phyloP scores from a whole-genome alignment of 2,329 filamentous ascomycete genomes.

The Colletotrichum liriopes region DNA sequence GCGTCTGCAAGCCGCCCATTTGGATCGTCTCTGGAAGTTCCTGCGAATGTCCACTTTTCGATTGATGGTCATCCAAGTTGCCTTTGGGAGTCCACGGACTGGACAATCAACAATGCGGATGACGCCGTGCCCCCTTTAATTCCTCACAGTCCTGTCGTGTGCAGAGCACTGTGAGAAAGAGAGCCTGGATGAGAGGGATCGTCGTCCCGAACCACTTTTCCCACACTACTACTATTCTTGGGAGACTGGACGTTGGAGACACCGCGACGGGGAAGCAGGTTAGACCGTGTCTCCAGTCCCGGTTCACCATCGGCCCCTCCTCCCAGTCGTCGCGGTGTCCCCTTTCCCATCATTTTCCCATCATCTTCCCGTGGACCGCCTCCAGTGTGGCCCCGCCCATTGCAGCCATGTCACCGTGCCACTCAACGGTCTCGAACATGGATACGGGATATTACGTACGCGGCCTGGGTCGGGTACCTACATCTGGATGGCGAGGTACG shows the following conservation, averaged over 20 bases:
- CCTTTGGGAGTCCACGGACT: not conserved
- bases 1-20: conserved; percentile 31
- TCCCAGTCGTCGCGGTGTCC: not conserved
- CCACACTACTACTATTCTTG: conserved; percentile 19
- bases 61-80: not conserved
- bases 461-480: conserved; percentile 16
- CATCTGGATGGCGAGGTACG: conserved; percentile 1
- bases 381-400: not conserved
- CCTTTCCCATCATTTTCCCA: conserved; percentile 15
- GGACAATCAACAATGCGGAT: not conserved
- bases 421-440: conserved; percentile 28
- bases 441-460: conserved; percentile 39
- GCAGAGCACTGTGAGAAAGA: not conserved
- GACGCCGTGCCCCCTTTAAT: not conserved
- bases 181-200: not conserved
- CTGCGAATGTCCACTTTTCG: conserved; percentile 13
- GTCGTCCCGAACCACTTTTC: conserved; percentile 30
- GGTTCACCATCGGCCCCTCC: not conserved
- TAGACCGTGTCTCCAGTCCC: not conserved
- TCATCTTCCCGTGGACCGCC: conserved; percentile 4
- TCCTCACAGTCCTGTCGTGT: not conserved
- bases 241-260: not conserved
- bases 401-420: not conserved
- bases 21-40: conserved; percentile 21
- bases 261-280: not conserved